Conservation (phyloP, 1,284 basidiomycete genomes). For the Ganoderma meredithae region DNA sequence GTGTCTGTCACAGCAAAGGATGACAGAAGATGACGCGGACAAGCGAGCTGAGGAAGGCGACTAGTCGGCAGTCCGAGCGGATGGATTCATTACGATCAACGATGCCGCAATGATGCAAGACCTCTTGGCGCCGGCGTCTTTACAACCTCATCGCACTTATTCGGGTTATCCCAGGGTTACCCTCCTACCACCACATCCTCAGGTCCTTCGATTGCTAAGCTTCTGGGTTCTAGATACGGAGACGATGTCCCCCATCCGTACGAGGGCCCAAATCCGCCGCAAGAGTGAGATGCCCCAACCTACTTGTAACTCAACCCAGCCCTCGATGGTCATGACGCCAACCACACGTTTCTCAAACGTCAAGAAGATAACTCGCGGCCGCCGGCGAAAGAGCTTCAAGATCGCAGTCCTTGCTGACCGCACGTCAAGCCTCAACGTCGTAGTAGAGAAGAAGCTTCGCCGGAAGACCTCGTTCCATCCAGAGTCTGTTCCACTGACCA, state of each 20-base stretch:
- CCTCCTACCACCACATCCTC: not conserved
- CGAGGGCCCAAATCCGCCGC: slow-evolving; percentile 15
- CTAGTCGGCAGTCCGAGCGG: not conserved
- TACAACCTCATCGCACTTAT: not conserved
- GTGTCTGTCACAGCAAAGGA: not conserved
- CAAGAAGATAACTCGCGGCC: not conserved
- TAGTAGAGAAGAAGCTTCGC: not conserved
- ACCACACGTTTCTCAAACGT: not conserved
- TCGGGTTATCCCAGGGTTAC: not conserved
- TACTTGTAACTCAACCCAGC: no score
- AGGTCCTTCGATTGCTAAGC: not conserved
- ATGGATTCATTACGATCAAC: not conserved
- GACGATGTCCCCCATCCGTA: slow-evolving; percentile 19
- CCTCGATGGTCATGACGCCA: not conserved
- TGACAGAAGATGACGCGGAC: not conserved
- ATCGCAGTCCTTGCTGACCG: not conserved
- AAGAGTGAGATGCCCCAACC: not conserved
- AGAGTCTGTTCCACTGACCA: not conserved
- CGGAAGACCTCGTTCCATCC: not conserved
- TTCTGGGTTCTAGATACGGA: not conserved
- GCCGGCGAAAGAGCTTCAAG: not conserved
- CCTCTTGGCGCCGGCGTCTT: not conserved
- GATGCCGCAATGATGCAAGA: not conserved
- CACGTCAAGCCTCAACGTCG: not conserved
- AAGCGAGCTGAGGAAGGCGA: not conserved